Evolutionary conservation across 108 stramenopile species (phyloP), one percentile per base, ranked within the genome.

Genomic region (Aurantiochytrium sp.): DNA sequence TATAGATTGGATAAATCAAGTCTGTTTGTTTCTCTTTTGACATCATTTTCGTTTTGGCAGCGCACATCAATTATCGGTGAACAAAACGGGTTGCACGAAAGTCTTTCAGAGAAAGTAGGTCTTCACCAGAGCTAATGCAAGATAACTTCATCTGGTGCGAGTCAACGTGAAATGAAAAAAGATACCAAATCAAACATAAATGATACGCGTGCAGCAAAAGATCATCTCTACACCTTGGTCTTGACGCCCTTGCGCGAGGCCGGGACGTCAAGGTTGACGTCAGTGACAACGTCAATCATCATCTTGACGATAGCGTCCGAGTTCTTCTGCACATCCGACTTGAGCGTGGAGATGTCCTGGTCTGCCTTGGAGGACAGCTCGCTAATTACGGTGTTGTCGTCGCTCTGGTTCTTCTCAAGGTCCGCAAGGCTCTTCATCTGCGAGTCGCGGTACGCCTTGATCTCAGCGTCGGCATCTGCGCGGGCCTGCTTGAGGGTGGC

Each of bases 221-320:
- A 28, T 28, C 28, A 28, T 28, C 10, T 64, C 60, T 35, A 35
- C 35, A 35, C 25, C 73, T 83, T 83, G 44, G 73, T 51, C 73
- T 83, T 83, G 73, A 83, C 49, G n/a, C 73, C 73, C 73, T 83
- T 83, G 73, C 73, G 73, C 44, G 73, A 45, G 47, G 10, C 8
- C 49, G 73, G 73, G 73, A 83, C 49, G 47, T 25, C 49, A 43
- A 83, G 73, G 73, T 83, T 28, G 49, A 83, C 73, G 23, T 45
- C 47, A 21, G 73, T 83, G 8, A 83, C 73, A 5, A 83, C 19
- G 12, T 21, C 47, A 10, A 83, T n/a, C 73, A 83, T 45, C 73
- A 83, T 83, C 23, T 45, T 25, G 47, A 83, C 73, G 23, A 83
- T 51, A 43, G 8, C 49, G 73, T 45, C 49, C 47, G 44, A 51